Evolutionary conservation across 306 rosid species (phyloP).

Genomic region (Lithocarpus polystachyus): DNA sequence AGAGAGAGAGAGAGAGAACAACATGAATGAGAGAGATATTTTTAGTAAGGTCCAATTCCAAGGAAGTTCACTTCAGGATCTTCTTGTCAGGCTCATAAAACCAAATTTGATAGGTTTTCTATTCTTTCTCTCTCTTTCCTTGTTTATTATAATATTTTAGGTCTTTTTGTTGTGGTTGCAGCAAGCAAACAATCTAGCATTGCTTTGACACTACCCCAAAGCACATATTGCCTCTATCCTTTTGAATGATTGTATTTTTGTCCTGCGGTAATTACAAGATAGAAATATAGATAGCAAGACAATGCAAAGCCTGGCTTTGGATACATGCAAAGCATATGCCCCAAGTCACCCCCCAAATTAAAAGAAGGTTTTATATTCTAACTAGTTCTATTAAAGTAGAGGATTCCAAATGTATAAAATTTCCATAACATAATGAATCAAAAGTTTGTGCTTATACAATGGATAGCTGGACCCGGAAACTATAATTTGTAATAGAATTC

Average conservation of each 20-base stretch:
- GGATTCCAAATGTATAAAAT: neutral
- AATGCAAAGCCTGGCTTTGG: neutral
- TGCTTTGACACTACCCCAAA: neutral
- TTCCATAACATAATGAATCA: neutral
- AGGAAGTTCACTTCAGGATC: no score
- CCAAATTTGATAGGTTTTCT: neutral
- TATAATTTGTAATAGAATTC: neutral
- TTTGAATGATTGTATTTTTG: neutral
- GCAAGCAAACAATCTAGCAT: neutral
- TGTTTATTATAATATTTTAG: neutral
- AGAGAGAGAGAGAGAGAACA: neutral
- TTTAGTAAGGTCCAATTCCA: no score
- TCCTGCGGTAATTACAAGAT: neutral
- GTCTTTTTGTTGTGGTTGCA: neutral
- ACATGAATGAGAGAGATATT: neutral
- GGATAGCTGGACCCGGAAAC: neutral
- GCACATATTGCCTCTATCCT: neutral
- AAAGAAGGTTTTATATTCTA: neutral
- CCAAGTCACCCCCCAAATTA: neutral
- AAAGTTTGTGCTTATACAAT: neutral
- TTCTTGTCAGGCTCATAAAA: neutral
- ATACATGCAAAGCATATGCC: neutral
- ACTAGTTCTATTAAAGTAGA: neutral
- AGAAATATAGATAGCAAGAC: neutral
- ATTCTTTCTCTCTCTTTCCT: neutral